Percentiles rank a stretch among this genome's conserved stretches.
Conservation (phyloP, 768 basidiomycete species). For the Pulveroboletus sp. region DNA sequence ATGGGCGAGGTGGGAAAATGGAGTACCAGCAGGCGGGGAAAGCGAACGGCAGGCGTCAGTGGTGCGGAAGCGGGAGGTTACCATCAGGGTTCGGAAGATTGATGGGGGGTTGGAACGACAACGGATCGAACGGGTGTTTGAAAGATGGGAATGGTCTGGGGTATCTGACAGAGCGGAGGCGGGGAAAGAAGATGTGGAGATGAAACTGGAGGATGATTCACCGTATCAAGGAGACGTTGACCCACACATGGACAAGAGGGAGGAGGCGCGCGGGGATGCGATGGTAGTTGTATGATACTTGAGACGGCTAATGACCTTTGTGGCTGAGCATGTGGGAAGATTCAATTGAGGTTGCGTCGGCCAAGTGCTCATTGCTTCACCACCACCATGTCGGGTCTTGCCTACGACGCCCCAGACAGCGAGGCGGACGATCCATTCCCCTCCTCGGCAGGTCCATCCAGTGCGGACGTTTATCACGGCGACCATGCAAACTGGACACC, state of each 20-base stretch:
- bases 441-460: conserved; percentile 2
- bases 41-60: conserved; percentile 37
- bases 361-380: no score
- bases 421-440: conserved; percentile 7
- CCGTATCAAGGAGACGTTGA: conserved; percentile 6
- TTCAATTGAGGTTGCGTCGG: no score
- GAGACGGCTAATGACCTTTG: background rate
- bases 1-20: conserved; percentile 40
- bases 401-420: conserved; percentile 26
- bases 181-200: conserved; percentile 26
- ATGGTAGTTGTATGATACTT: conserved; percentile 16
- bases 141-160: conserved; percentile 62
- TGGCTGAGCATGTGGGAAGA: background rate
- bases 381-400: conserved; percentile 28
- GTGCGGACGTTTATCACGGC: conserved; percentile 4
- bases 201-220: conserved; percentile 25
- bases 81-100: conserved; percentile 58
- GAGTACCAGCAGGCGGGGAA: conserved; percentile 24
- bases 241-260: conserved; percentile 1
- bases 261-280: conserved; percentile 6
- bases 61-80: conserved; percentile 44
- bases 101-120: conserved; percentile 64
- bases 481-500: conserved; percentile 6
- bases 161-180: conserved; percentile 1
- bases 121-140: conserved; percentile 62